Percentiles rank a stretch among this genome's conserved stretches.
phyloP scores from a whole-genome alignment of 2,329 filamentous ascomycete genomes.

The Penicillium sp. region DNA sequence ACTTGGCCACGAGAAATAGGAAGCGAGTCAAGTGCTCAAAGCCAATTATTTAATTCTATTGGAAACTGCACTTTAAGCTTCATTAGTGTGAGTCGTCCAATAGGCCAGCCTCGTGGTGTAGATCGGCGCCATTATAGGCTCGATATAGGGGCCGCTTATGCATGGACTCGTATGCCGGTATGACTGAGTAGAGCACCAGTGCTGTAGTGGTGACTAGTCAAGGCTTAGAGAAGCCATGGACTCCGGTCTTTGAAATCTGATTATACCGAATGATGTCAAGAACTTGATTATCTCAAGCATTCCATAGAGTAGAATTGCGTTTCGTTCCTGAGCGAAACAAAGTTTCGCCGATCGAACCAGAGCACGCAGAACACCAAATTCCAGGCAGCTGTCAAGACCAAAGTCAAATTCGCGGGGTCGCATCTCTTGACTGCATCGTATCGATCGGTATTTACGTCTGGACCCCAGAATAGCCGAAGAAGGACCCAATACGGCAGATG shows the following conservation, averaged over 20 bases:
- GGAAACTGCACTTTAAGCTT: not conserved
- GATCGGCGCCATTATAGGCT: not conserved
- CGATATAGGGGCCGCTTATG: not conserved
- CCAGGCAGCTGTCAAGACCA: not conserved
- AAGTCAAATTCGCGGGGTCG: not conserved
- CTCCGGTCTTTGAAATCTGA: not conserved
- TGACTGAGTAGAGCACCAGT: not conserved
- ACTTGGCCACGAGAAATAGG: not conserved
- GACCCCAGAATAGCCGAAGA: not conserved
- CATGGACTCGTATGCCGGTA: not conserved
- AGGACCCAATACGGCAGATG: not conserved
- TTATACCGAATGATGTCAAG: not conserved
- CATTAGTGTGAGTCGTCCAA: not conserved
- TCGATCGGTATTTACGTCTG: not conserved
- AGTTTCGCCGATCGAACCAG: not conserved
- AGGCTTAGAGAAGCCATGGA: not conserved
- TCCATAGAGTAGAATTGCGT: not conserved
- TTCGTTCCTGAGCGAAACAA: not conserved
- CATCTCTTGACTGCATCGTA: not conserved
- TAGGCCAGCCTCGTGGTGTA: not conserved
- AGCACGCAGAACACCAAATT: not conserved
- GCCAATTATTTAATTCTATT: not conserved
- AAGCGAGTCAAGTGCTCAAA: not conserved
- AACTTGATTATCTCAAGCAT: no score
- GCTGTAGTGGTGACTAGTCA: not conserved